A percentile compares a stretch with the other conserved stretches of the same genome.
Evolutionary conservation across 1,284 basidiomycete species (phyloP).

Genomic region (Veloboletus limbatus): DNA sequence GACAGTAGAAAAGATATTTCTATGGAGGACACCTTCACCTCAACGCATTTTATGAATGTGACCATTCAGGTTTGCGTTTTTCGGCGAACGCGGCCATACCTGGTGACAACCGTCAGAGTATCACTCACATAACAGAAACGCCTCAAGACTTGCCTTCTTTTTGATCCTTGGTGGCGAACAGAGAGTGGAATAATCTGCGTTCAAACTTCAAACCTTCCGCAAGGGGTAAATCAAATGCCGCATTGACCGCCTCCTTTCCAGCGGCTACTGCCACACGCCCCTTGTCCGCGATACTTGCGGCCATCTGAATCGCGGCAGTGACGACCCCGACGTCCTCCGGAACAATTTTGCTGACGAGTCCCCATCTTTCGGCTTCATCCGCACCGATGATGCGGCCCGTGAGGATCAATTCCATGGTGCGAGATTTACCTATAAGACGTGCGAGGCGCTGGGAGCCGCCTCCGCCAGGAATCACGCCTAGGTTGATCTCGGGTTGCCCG

Average conservation of each 20-base stretch:
- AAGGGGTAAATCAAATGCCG: constrained; percentile 82
- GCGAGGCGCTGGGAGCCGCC: constrained; percentile 86
- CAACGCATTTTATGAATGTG: constrained; percentile 39
- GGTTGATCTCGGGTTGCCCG: constrained; percentile 96
- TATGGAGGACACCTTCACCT: neutral
- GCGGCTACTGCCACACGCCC: constrained; percentile 85
- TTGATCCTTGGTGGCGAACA: constrained; percentile 96
- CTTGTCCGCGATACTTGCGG: constrained; percentile 79
- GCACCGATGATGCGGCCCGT: constrained; percentile 85
- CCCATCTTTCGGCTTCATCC: constrained; percentile 84
- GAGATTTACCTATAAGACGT: constrained; percentile 86
- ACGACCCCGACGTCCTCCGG: constrained; percentile 78
- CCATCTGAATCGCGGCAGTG: constrained; percentile 85
- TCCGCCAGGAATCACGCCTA: constrained; percentile 93
- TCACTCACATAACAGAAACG: neutral
- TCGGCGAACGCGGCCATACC: constrained; percentile 98
- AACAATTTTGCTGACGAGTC: constrained; percentile 80
- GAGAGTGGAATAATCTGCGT: constrained; percentile 85
- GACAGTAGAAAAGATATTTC: neutral
- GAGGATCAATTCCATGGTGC: constrained; percentile 93
- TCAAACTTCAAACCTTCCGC: constrained; percentile 87
- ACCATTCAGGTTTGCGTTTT: constrained; percentile 90
- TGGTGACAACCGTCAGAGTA: constrained; percentile 27
- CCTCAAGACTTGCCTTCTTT: constrained; percentile 75
- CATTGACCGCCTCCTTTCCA: constrained; percentile 95